These are phyloP conservation scores for Colletotrichum melonis DNA, from an alignment of 2,329 filamentous ascomycete species.

Conservation along the genomic window DNA sequence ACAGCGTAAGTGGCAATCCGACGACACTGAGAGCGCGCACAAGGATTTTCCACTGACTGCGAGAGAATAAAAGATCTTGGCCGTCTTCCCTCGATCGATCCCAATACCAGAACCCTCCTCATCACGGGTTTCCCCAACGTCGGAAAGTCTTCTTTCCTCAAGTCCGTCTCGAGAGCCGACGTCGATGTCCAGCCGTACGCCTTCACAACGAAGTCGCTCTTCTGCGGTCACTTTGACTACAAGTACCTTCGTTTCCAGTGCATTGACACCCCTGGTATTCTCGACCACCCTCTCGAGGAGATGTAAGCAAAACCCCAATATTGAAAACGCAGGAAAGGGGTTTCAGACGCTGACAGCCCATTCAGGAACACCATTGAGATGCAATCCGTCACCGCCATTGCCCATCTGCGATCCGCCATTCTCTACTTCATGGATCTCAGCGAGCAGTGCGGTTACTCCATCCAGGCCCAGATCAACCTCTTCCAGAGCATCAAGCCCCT, in stretches of 20 bases:
- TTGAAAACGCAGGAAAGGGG: background rate
- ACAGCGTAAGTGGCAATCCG: conserved; percentile 44
- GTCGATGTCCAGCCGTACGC: conserved; percentile 84
- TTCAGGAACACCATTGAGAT: conserved; percentile 96
- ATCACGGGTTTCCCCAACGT: conserved; percentile 99
- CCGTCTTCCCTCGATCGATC: conserved; percentile 97
- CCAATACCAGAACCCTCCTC: conserved; percentile 93
- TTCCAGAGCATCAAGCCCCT: conserved; percentile 97
- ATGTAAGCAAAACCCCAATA: conserved; percentile 50
- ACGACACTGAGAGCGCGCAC: background rate
- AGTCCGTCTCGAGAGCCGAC: conserved; percentile 50
- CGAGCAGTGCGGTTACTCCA: conserved; percentile 95
- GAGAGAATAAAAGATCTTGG: conserved; percentile 75
- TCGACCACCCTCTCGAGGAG: conserved; percentile 97
- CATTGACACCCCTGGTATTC: conserved; percentile 97
- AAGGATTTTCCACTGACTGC: background rate
- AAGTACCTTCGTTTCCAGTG: conserved; percentile 91
- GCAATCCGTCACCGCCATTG: conserved; percentile 98
- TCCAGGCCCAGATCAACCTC: conserved; percentile 90
- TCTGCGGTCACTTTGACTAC: conserved; percentile 98
- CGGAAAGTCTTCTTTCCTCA: conserved; percentile 95
- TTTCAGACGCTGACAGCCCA: background rate
- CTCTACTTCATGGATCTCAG: conserved; percentile 98
- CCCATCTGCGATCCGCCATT: conserved; percentile 93
- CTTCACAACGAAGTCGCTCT: conserved; percentile 97